Percentiles rank a stretch among this genome's conserved stretches.
Conservation (phyloP, 2,329 filamentous ascomycete genomes). For the Alternaria arborescens region DNA sequence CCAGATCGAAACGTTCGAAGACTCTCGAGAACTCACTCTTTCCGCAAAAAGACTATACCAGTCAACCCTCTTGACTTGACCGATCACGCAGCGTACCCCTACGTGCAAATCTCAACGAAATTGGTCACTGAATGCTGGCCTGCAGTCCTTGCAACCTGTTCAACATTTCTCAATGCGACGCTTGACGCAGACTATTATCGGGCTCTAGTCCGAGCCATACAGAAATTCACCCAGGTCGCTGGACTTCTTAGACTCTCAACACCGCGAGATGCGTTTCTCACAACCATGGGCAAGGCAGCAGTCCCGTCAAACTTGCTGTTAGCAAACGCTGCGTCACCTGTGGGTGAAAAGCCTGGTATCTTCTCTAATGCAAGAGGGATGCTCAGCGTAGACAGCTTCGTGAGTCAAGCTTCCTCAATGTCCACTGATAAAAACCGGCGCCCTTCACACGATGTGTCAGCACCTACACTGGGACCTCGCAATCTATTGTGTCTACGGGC, state of each 20-base stretch:
- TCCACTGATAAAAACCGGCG: constrained; percentile 67
- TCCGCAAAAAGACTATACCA: constrained; percentile 78
- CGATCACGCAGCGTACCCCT: constrained; percentile 73
- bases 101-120: constrained; percentile 78
- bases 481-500: constrained; percentile 91
- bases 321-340: constrained; percentile 49
- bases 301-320: constrained; percentile 77
- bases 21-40: constrained; percentile 71
- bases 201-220: constrained; percentile 87
- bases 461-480: constrained; percentile 75
- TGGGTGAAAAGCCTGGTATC: constrained; percentile 65
- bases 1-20: constrained; percentile 24
- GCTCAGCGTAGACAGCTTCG: constrained; percentile 75
- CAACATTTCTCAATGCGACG: constrained; percentile 91
- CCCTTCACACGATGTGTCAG: constrained; percentile 60
- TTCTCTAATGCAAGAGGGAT: constrained; percentile 76
- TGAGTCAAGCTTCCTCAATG: constrained; percentile 64
- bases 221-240: constrained; percentile 94
- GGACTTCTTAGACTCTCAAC: constrained; percentile 85
- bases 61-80: constrained; percentile 82
- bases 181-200: constrained; percentile 96
- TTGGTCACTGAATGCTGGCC: constrained; percentile 96
- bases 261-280: constrained; percentile 92
- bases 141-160: constrained; percentile 91
- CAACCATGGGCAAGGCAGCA: constrained; percentile 90